These are phyloP conservation scores for Annulohypoxylon bovei DNA, from an alignment of 495 filamentous ascomycete species.

Conservation along the genomic window DNA sequence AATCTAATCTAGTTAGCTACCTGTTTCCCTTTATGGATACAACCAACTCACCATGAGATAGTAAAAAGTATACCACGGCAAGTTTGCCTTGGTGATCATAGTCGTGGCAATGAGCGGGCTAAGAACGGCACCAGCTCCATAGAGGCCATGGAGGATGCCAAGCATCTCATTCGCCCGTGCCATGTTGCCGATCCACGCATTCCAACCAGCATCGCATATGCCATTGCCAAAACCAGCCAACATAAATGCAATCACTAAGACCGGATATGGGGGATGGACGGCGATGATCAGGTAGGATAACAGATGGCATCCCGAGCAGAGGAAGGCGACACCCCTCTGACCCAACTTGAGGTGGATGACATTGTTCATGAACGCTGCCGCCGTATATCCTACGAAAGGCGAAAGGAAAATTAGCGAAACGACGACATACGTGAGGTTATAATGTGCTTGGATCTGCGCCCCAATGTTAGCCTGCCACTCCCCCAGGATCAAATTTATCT, in stretches of 20 bases:
- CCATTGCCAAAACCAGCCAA: conserved; percentile 78
- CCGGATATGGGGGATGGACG: conserved; percentile 76
- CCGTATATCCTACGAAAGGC: conserved; percentile 81
- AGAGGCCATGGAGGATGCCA: conserved; percentile 76
- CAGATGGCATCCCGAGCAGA: conserved; percentile 72
- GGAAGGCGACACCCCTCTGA: conserved; percentile 76
- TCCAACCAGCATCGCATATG: conserved; percentile 76
- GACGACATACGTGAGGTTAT: conserved; percentile 77
- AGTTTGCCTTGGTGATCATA: conserved; percentile 66
- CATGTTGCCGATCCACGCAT: conserved; percentile 85
- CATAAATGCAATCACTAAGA: conserved; percentile 75
- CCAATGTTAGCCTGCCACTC: not conserved
- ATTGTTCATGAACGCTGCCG: conserved; percentile 78
- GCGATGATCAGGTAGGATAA: conserved; percentile 74
- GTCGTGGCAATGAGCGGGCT: conserved; percentile 81
- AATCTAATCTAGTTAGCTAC: conserved; percentile 55
- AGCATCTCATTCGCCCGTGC: conserved; percentile 74
- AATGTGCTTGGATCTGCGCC: conserved; percentile 68
- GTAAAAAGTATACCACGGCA: conserved; percentile 74
- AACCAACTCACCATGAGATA: conserved; percentile 60
- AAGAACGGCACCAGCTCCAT: conserved; percentile 80
- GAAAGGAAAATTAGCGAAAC: conserved; percentile 85
- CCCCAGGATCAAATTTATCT: not conserved
- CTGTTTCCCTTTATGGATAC: not conserved
- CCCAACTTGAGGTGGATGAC: conserved; percentile 66